Conservation (phyloP, 2,329 filamentous ascomycete species). For the Colletotrichum aenigma region DNA sequence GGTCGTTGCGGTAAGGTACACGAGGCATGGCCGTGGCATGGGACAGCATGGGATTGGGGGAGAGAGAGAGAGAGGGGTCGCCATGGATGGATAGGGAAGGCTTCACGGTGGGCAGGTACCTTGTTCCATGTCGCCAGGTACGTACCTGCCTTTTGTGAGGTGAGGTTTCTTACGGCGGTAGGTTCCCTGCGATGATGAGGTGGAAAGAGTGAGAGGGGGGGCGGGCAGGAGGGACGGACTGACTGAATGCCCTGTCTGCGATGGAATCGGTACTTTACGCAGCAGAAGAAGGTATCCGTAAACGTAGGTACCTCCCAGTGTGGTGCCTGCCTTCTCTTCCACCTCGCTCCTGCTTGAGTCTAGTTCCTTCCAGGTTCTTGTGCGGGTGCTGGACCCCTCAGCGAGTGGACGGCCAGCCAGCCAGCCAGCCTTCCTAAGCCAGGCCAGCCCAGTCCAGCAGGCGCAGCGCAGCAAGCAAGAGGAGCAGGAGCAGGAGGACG, state of each 20-base stretch:
- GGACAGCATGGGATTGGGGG: not conserved
- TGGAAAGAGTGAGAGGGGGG: too few relatives aligned
- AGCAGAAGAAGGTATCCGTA: not conserved
- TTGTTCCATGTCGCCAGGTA: not conserved
- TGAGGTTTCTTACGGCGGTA: not conserved
- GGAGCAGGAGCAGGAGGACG: not conserved
- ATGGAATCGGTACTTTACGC: too few relatives aligned
- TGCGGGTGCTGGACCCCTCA: not conserved
- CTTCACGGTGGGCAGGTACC: not conserved
- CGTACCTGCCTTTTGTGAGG: not conserved
- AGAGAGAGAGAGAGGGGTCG: not conserved
- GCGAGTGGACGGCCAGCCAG: not conserved
- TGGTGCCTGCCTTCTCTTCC: too few relatives aligned
- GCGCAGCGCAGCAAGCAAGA: not conserved
- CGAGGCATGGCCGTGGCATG: not conserved
- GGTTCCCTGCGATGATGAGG: not conserved
- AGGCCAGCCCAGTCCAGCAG: not conserved
- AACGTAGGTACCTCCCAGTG: not conserved
- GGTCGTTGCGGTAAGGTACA: not conserved
- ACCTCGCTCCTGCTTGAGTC: too few relatives aligned
- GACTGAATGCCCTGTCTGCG: too few relatives aligned
- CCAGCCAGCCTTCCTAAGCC: not conserved
- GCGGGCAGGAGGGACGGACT: too few relatives aligned
- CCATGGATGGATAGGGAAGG: not conserved
- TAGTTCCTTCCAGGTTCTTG: too few relatives aligned